These are phyloP conservation scores for Serendipita sp. DNA, from an alignment of 768 basidiomycete species.

Conservation along the genomic window DNA sequence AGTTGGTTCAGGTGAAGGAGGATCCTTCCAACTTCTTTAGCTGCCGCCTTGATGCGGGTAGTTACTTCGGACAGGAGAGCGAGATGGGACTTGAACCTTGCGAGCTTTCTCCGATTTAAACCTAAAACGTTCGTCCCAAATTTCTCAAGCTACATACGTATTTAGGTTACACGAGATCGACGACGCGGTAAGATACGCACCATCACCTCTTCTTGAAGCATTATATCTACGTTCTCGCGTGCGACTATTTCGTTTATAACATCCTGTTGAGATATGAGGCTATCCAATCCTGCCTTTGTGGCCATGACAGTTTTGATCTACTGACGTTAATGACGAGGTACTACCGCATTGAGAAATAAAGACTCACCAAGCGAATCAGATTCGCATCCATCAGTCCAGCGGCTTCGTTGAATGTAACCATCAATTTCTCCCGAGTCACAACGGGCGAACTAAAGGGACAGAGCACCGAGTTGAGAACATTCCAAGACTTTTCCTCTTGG, in stretches of 20 bases:
- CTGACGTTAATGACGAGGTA: not conserved
- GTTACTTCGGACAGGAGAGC: not conserved
- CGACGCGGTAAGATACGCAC: not conserved
- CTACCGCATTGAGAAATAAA: not conserved
- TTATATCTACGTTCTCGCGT: not conserved
- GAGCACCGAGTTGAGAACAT: not conserved
- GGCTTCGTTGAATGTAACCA: not conserved
- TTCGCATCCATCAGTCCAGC: constrained; percentile 4
- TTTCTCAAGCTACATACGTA: not conserved
- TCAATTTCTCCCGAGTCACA: not conserved
- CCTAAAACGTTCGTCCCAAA: not conserved
- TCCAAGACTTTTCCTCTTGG: not conserved
- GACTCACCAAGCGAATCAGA: not conserved
- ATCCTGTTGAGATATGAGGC: not conserved
- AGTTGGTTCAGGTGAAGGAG: not conserved
- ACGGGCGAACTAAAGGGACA: not conserved
- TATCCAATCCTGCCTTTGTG: not conserved
- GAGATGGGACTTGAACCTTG: not conserved
- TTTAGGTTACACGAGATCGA: not conserved
- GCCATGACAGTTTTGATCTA: not conserved
- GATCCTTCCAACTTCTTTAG: not conserved
- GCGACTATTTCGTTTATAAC: not conserved
- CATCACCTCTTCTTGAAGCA: not conserved
- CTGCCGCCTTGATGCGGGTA: not conserved
- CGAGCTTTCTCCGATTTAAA: not conserved